Evolutionary conservation across 345 rosid species (phyloP).

Genomic region (Eucalyptus lansdowneana): DNA sequence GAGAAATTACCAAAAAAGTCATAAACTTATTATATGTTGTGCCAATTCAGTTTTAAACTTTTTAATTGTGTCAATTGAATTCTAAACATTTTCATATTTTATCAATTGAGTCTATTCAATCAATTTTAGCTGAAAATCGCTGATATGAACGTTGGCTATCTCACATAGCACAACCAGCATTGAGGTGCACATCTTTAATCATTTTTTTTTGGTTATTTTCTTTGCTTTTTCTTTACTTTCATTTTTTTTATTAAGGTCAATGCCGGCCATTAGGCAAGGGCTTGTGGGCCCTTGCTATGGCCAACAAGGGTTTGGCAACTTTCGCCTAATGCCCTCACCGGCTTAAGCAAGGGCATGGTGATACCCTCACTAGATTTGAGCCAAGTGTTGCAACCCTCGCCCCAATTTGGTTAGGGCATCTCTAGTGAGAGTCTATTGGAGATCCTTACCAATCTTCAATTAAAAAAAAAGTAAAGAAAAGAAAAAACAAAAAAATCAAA

Average conservation of each 20-base stretch:
- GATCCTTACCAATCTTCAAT: rapidly evolving
- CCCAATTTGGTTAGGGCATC: background rate
- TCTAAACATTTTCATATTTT: too few species aligned
- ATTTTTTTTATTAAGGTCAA: background rate
- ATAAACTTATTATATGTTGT: too few species aligned
- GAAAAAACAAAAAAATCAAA: rapidly evolving
- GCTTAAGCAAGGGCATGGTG: background rate
- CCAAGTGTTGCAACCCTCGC: background rate
- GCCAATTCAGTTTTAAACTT: rapidly evolving
- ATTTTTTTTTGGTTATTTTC: too few species aligned
- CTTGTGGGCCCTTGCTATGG: background rate
- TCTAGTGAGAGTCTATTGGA: rapidly evolving
- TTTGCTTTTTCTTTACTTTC: background rate
- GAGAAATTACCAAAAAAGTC: too few species aligned
- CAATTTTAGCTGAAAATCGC: rapidly evolving
- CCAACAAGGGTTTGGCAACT: rapidly evolving
- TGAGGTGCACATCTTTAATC: background rate
- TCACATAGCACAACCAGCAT: rapidly evolving
- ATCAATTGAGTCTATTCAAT: rapidly evolving
- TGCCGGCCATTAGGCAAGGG: rapidly evolving
- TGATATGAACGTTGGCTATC: rapidly evolving
- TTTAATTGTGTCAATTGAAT: rapidly evolving
- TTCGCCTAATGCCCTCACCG: background rate
- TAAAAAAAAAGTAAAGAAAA: too few species aligned
- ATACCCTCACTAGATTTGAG: rapidly evolving